These are phyloP conservation scores for Phanerochaete carnosa DNA, from an alignment of 768 basidiomycete species.

Conservation along the genomic window DNA sequence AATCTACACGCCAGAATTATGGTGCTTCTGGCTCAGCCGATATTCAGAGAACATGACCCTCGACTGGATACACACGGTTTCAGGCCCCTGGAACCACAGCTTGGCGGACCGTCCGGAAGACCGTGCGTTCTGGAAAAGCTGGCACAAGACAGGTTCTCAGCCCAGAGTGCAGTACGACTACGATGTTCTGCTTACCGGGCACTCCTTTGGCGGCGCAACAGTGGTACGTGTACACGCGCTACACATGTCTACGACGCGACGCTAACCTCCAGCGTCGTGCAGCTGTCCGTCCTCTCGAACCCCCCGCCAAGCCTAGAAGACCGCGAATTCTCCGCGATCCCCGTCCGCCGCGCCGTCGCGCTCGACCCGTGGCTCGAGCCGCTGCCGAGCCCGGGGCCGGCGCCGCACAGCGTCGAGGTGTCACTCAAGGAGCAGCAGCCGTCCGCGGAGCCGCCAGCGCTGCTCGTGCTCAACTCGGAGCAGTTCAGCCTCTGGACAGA, in stretches of 20 bases:
- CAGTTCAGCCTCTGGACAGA: constrained; percentile 75
- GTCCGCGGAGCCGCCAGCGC: constrained; percentile 6
- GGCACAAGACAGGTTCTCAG: constrained; percentile 39
- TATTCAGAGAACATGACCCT: neutral
- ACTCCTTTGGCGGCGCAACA: constrained; percentile 57
- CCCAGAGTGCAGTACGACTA: constrained; percentile 31
- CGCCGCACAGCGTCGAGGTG: constrained; percentile 15
- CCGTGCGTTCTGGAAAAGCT: constrained; percentile 31
- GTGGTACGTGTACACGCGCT: constrained; percentile 31
- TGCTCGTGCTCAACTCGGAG: constrained; percentile 76
- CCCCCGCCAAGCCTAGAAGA: constrained; percentile 33
- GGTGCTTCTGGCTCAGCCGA: neutral
- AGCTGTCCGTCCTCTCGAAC: constrained; percentile 59
- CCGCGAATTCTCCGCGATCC: constrained; percentile 38
- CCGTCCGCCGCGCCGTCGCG: constrained; percentile 54
- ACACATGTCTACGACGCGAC: neutral
- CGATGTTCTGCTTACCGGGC: constrained; percentile 43
- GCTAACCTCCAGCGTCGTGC: neutral
- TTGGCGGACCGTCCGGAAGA: constrained; percentile 4
- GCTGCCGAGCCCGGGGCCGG: constrained; percentile 53
- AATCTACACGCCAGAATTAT: neutral
- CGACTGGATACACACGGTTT: constrained; percentile 12
- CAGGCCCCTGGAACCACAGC: constrained; percentile 15
- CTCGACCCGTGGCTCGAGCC: constrained; percentile 89
- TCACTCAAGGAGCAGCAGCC: constrained; percentile 5